These are phyloP conservation scores for Phytophthora tubulina DNA, from an alignment of 352 stramenopile species.

Conservation along the genomic window DNA sequence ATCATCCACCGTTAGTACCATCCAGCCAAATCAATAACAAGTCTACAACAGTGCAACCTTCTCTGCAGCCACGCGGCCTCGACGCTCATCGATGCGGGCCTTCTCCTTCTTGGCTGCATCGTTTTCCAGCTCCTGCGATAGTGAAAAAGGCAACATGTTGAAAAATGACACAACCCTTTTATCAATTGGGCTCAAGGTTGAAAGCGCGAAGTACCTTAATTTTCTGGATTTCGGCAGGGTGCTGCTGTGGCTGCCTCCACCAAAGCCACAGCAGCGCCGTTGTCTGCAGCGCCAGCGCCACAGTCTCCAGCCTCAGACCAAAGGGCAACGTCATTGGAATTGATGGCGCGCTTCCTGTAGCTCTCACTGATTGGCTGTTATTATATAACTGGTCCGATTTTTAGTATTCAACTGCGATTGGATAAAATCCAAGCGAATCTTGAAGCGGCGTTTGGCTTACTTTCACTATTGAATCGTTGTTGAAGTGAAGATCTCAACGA, in stretches of 20 bases:
- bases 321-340: conserved; percentile 31
- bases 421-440: conserved; percentile 18
- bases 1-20: conserved; percentile 5
- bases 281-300: conserved; percentile 45
- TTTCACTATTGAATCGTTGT: conserved; percentile 11
- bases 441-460: conserved; percentile 11
- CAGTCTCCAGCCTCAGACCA: conserved; percentile 33
- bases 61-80: conserved; percentile 72
- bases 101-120: conserved; percentile 62
- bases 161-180: conserved; percentile 2
- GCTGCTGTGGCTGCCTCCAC: conserved; percentile 18
- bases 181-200: neutral
- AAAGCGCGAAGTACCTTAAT: conserved; percentile 25
- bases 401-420: conserved; percentile 21
- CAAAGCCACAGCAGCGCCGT: conserved; percentile 44
- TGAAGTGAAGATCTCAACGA: conserved; percentile 33
- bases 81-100: conserved; percentile 66
- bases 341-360: conserved; percentile 31
- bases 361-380: conserved; percentile 30
- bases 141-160: conserved; percentile 19
- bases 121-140: conserved; percentile 42
- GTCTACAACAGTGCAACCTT: conserved; percentile 41
- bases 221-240: conserved; percentile 6
- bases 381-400: conserved; percentile 4
- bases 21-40: conserved; percentile 1